These are phyloP conservation scores for Clitopilus passeckerianus DNA, from an alignment of 768 basidiomycete species.

Conservation along the genomic window DNA sequence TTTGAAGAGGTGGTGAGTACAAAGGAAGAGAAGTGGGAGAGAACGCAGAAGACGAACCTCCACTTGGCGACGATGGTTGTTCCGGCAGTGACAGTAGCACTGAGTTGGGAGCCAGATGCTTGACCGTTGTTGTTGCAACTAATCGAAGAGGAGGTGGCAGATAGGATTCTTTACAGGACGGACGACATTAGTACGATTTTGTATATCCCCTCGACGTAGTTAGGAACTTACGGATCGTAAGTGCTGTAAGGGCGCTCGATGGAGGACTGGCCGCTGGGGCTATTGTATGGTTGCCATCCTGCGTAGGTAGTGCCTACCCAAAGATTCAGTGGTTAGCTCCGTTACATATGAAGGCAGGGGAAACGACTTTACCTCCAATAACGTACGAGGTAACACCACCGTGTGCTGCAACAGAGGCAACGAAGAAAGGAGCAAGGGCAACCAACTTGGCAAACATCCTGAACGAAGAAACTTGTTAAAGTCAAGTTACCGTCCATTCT, in stretches of 20 bases:
- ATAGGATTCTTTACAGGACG: constrained; percentile 14
- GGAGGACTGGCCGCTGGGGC: constrained; percentile 24
- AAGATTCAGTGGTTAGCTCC: not conserved
- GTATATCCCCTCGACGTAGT: not conserved
- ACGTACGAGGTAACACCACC: constrained; percentile 32
- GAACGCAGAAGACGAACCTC: constrained; percentile 13
- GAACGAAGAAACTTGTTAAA: not conserved
- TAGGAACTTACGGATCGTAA: constrained; percentile 24
- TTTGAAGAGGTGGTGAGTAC: not conserved
- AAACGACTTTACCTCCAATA: constrained; percentile 19
- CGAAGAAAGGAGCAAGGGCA: constrained; percentile 21
- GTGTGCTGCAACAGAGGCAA: constrained; percentile 26
- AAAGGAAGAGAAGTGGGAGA: not conserved
- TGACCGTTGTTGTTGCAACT: constrained; percentile 32
- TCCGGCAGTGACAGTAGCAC: constrained; percentile 28
- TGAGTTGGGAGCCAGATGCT: constrained; percentile 22
- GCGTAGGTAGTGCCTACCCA: constrained; percentile 23
- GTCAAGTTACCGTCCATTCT: too few species aligned
- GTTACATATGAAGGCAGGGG: not conserved
- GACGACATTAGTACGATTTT: not conserved
- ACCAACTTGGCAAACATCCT: constrained; percentile 15
- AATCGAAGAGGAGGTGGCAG: constrained; percentile 17
- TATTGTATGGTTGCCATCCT: constrained; percentile 33
- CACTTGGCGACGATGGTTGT: constrained; percentile 28
- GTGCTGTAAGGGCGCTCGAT: constrained; percentile 29